Evolutionary conservation across 495 filamentous ascomycete genomes (phyloP), one percentile per base, ranked within the genome.

Genomic region (Clohesyomyces aquaticus): DNA sequence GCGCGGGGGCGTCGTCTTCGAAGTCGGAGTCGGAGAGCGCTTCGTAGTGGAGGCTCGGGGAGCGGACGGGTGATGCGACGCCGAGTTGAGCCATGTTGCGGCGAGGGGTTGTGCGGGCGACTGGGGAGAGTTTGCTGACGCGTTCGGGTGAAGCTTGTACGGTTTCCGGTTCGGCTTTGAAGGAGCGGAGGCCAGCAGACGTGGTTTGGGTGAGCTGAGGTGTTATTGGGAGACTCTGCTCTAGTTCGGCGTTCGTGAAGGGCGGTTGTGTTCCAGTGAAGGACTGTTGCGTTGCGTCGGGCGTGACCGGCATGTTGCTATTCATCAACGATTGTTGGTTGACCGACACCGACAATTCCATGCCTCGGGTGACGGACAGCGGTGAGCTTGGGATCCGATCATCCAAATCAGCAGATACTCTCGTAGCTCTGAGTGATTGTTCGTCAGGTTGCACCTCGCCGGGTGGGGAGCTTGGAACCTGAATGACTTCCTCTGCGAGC

Each of bases 121-220:
- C 18, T 18, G 60, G 3, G 12, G 35, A 6, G 21, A 32, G 51
- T 29, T 50, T 25, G 23, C n/a, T 47, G 8, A 29, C 4, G 3
- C 46, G 21, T 16, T 32, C 32, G 3, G 28, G 3, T 41, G 41
- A 21, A 1, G 45, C 61, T 53, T 61, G 29, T 62, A 61, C 45
- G 28, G 43, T 60, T 19, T 45, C 55, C 23, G 46, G 19, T 23
- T 32, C 26, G 18, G 35, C 41, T 43, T 38, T 55, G 65, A 59
- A 58, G 9, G 45, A 55, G 25, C 26, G 50, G 25, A 52, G 21
- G 21, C 47, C 67, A 0, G 59, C 49, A 27, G 63, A 63, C 10
- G 59, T 62, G 10, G 28, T 42, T 47, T 71, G 68, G 14, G 68
- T 64, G 29, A 71, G 64, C 32, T 67, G 48, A 4, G 68, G 68